phyloP scores from a whole-genome alignment of 768 basidiomycete species.

The Boletus huronensis region DNA sequence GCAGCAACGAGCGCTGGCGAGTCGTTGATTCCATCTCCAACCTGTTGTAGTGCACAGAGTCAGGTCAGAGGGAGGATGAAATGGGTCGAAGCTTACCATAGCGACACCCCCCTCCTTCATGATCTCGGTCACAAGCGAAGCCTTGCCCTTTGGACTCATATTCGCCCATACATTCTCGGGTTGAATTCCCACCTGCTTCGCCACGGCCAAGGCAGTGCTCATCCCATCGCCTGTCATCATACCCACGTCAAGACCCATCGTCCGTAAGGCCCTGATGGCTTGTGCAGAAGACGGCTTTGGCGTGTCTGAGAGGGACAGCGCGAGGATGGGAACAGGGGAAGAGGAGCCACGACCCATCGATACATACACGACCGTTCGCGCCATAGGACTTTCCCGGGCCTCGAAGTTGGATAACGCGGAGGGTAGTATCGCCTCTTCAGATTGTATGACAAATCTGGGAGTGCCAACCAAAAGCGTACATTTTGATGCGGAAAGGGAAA shows the following conservation, averaged over 20 bases:
- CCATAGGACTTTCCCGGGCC: conserved; percentile 60
- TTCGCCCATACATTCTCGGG: conserved; percentile 83
- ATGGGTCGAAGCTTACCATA: conserved; percentile 59
- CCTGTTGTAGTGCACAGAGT: conserved; percentile 41
- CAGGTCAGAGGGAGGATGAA: neutral
- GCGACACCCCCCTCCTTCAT: conserved; percentile 81
- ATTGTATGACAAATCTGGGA: conserved; percentile 61
- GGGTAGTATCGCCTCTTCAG: conserved; percentile 53
- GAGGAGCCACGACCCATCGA: conserved; percentile 49
- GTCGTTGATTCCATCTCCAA: conserved; percentile 99
- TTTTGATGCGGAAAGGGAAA: conserved; percentile 50
- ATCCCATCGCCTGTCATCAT: conserved; percentile 94
- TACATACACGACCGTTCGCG: conserved; percentile 85
- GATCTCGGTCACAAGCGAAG: conserved; percentile 75
- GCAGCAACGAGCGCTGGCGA: conserved; percentile 96
- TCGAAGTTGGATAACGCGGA: conserved; percentile 62
- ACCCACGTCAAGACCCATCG: conserved; percentile 89
- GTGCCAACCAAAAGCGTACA: conserved; percentile 74
- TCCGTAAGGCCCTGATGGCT: conserved; percentile 75
- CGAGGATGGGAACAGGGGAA: conserved; percentile 60
- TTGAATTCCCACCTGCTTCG: conserved; percentile 83
- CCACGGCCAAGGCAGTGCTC: conserved; percentile 83
- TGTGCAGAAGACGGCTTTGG: conserved; percentile 83
- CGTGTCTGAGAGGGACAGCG: conserved; percentile 81
- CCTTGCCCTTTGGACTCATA: conserved; percentile 96